Base-by-base conservation (phyloP, 768 basidiomycete species). In the Russula emetica region DNA sequence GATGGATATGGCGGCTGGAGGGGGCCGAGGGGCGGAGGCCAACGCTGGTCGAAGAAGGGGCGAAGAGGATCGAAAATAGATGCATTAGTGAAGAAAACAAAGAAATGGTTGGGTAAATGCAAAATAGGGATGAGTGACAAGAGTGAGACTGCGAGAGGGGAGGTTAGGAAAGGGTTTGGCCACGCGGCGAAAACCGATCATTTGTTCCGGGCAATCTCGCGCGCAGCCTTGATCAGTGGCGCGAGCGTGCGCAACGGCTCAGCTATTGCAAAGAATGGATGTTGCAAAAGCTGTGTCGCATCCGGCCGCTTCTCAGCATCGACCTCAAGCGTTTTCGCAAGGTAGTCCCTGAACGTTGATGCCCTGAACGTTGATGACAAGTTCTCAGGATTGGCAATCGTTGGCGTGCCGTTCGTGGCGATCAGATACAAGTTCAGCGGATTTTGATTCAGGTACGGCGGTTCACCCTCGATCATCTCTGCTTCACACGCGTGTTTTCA, bases 391-490 rank as follows among this genome's bases (percentile, higher is more conserved):
- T 97, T 97, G 60, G 92, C 89, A 68, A 99, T 93, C 59, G 89
- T 90, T 0, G 97, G 97, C 24, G 96, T 98, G 28, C 97, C 96
- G 70, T 98, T 98, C 9, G 96, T 99, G 2, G 95, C 96, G 70
- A 99, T 98, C 54, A 99, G 84, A 75, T 98, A 98, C 51, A 99
- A 30, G 3, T 97, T 98, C 57, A 97, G 80, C 0, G 95, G 94
- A 76, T 96, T 96, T 78, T 97, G 94, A 73, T 95, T 95, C 40
- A 96, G 82, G 71, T 97, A 97, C 28, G 94, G 94, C 0, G 94
- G 94, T 74, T 97, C 94, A 60, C 94, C 95, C 76, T 98, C 94
- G 70, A 98, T 94, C 94, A 98, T 97, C 78, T 97, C 94, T 93
- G 71, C 28, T 62, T 28, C n/a, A n/a, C 45, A n/a, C 22, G 14